A percentile compares a stretch with the other conserved stretches of the same genome.
Evolutionary conservation across 2,329 filamentous ascomycete species (phyloP).

Genomic region (Penicillium psychrosexuale): DNA sequence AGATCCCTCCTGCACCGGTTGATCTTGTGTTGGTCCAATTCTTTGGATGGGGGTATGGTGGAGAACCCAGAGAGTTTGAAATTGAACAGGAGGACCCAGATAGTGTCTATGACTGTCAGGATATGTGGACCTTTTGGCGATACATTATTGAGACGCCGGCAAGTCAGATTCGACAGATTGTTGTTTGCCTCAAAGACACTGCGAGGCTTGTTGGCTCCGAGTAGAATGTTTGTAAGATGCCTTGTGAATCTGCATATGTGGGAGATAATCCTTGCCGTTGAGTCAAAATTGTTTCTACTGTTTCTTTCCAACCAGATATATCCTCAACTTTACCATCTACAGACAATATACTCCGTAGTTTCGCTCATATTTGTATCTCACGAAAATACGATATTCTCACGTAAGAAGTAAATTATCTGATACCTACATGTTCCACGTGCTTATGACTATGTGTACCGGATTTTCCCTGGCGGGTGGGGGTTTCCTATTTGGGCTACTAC

Average conservation of each 20-base stretch:
- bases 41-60: background rate
- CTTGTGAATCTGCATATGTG: background rate
- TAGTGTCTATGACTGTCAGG: background rate
- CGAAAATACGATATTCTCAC: background rate
- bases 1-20: background rate
- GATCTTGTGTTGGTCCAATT: background rate
- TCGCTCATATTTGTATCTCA: background rate
- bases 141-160: conserved; percentile 1
- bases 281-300: background rate
- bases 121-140: conserved; percentile 6
- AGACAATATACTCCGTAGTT: background rate
- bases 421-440: no score
- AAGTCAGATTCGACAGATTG: background rate
- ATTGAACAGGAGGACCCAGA: background rate
- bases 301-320: background rate
- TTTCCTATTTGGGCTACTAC: no score
- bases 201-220: background rate
- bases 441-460: no score
- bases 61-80: background rate
- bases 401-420: background rate
- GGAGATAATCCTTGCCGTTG: background rate
- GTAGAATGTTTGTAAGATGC: background rate
- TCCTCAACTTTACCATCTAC: background rate
- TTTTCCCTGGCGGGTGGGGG: no score
- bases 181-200: background rate